Conservation (phyloP, 306 rosid species). For the Lathyrus aphaca region DNA sequence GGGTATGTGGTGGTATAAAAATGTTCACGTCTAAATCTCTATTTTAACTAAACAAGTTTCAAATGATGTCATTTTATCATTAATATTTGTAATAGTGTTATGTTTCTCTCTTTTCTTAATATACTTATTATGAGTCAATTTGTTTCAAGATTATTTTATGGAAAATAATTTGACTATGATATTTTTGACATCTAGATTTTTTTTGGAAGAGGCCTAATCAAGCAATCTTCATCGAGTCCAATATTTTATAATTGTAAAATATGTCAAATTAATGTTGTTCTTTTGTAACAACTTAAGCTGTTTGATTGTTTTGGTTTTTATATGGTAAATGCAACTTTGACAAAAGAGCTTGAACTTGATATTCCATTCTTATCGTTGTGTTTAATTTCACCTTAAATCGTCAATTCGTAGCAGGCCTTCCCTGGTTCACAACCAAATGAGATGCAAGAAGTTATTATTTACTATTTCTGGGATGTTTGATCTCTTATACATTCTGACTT, state of each 20-base stretch:
- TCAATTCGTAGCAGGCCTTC: background rate
- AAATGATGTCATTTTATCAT: background rate
- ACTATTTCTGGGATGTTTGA: background rate
- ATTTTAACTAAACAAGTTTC: background rate
- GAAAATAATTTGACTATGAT: conserved; percentile 16
- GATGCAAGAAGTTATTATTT: conserved; percentile 18
- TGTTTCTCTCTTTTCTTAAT: background rate
- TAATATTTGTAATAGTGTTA: background rate
- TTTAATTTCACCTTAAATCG: conserved; percentile 13
- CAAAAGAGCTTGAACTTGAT: background rate
- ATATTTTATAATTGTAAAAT: conserved; percentile 5
- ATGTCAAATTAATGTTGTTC: conserved; percentile 10
- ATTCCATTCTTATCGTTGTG: background rate
- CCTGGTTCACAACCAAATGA: background rate
- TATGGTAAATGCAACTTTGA: conserved; percentile 13
- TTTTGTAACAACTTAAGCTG: background rate
- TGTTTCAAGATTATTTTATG: background rate
- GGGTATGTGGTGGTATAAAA: conserved; percentile 65
- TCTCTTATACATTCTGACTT: conserved; percentile 46
- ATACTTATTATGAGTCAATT: background rate
- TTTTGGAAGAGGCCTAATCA: background rate
- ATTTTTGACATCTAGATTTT: background rate
- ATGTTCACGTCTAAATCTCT: conserved; percentile 25
- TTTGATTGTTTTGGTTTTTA: background rate
- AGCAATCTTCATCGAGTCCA: conserved; percentile 21